Percentiles rank a stretch among this genome's conserved stretches.
Conservation (phyloP, 805 yeast genomes). For the Metschnikowia hibisci region DNA sequence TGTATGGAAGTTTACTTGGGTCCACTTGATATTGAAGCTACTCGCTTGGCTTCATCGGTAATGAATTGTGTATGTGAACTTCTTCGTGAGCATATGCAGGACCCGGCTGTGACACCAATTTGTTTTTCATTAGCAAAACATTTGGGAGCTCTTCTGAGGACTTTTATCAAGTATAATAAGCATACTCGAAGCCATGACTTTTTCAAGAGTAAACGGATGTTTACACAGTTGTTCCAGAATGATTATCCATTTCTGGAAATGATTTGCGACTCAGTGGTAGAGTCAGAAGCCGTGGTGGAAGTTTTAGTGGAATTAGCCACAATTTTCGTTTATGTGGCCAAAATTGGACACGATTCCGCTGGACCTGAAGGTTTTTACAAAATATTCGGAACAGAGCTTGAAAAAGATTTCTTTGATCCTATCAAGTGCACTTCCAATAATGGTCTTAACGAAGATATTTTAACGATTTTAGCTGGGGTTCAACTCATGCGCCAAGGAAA, state of each 20-base stretch:
- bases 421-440: conserved; percentile 38
- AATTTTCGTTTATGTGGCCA: conserved; percentile 53
- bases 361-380: conserved; percentile 41
- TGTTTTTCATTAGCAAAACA: conserved; percentile 49
- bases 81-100: conserved; percentile 32
- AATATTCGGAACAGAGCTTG: conserved; percentile 31
- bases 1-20: conserved; percentile 53
- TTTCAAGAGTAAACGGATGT: conserved; percentile 58
- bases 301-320: conserved; percentile 65
- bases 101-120: conserved; percentile 29
- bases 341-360: conserved; percentile 43
- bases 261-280: conserved; percentile 71
- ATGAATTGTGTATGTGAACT: conserved; percentile 47
- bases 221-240: conserved; percentile 66
- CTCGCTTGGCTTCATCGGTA: conserved; percentile 61
- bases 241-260: conserved; percentile 58
- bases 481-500: conserved; percentile 50
- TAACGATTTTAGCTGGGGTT: conserved; percentile 45
- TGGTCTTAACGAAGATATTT: conserved; percentile 42
- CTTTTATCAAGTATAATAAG: conserved; percentile 51
- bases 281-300: conserved; percentile 67
- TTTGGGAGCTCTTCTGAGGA: conserved; percentile 50
- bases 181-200: conserved; percentile 43
- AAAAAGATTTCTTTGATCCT: conserved; percentile 40
- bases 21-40: conserved; percentile 51